phyloP scores from a whole-genome alignment of 2,329 filamentous ascomycete genomes.

The Ophiostoma quercus region DNA sequence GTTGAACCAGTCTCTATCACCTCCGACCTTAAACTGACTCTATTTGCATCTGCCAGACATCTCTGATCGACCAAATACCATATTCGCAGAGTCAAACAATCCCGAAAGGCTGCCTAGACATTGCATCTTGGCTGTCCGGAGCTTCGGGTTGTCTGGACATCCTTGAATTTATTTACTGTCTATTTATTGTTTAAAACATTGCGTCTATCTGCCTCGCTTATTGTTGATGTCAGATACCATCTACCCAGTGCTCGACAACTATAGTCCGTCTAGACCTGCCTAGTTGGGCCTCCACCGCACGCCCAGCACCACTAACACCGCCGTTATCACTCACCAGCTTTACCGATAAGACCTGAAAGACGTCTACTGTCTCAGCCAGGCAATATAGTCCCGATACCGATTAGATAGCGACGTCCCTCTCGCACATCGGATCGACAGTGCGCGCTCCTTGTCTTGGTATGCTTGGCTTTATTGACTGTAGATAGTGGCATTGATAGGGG shows the following conservation, averaged over 20 bases:
- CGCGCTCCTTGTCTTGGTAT: background rate
- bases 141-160: background rate
- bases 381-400: background rate
- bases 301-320: background rate
- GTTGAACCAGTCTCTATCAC: too few species aligned
- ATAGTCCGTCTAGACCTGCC: background rate
- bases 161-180: too few species aligned
- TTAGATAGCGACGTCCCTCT: background rate
- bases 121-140: background rate
- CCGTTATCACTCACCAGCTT: background rate
- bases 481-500: background rate
- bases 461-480: background rate
- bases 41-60: too few species aligned
- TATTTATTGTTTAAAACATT: too few species aligned
- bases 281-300: background rate
- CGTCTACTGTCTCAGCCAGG: background rate
- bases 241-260: background rate
- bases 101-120: background rate
- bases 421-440: background rate
- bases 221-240: too few species aligned
- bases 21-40: too few species aligned
- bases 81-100: too few species aligned
- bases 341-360: background rate
- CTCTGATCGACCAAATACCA: too few species aligned
- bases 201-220: too few species aligned